These are phyloP conservation scores for Penicillium roqueforti DNA, from an alignment of 495 filamentous ascomycete genomes.

Conservation along the genomic window DNA sequence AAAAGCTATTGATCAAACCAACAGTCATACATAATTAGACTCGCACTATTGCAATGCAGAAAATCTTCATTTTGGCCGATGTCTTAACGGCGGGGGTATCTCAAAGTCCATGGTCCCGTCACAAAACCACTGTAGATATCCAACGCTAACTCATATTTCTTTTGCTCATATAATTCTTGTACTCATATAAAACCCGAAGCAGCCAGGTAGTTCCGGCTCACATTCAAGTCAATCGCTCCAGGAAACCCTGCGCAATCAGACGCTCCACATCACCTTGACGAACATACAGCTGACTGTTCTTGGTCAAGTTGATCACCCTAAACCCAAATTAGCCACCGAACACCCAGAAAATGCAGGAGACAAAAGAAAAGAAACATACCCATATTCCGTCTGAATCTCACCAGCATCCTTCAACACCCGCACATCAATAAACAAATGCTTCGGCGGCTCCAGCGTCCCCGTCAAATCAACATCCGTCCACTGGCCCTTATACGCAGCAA, in stretches of 20 bases:
- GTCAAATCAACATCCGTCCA: constrained; percentile 99
- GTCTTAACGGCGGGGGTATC: constrained; percentile 12
- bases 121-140: constrained; percentile 7
- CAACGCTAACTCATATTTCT: constrained; percentile 12
- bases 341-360: constrained; percentile 1
- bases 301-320: constrained; percentile 92
- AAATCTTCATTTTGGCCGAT: constrained; percentile 6
- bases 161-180: background rate
- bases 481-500: constrained; percentile 95
- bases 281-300: constrained; percentile 97
- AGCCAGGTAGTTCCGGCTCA: background rate
- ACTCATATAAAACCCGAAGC: background rate
- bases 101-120: constrained; percentile 4
- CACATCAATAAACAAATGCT: constrained; percentile 96
- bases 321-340: constrained; percentile 2
- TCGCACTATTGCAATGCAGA: constrained; percentile 4
- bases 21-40: background rate
- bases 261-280: constrained; percentile 94
- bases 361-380: constrained; percentile 49
- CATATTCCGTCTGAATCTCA: constrained; percentile 99
- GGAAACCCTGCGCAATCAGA: constrained; percentile 92
- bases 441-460: constrained; percentile 88
- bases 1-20: background rate
- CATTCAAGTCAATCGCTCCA: constrained; percentile 81
- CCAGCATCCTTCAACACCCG: constrained; percentile 94